Evolutionary conservation across 148 eudicot species (phyloP), one percentile per base, ranked within the genome.

Genomic region (Amaranthus hypochondriacus): DNA sequence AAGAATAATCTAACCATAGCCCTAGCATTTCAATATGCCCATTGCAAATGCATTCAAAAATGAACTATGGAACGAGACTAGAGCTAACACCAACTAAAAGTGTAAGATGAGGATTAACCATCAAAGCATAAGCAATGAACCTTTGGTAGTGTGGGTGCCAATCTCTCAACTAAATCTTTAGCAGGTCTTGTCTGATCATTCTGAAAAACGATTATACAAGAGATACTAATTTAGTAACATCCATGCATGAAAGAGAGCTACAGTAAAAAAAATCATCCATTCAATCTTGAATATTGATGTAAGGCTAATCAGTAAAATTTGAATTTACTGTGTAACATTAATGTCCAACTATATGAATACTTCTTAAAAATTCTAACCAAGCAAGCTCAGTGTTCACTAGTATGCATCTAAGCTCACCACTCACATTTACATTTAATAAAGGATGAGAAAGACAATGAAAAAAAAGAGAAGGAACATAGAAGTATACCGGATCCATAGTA

Each of bases 81-180:
- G 10, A 47, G 49, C 57, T 4, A 5, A 58, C 57, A 56, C 70
- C n/a, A 67, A 76, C 50, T 79, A 68, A 65, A 72, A 74, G 74
- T 73, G 76, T 75, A 81, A 79, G 80, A 62, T 67, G 80, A 84
- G 76, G 75, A 77, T 83, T 78, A 81, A 87, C 81, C 81, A 83
- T 77, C 81, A 80, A 72, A 86, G 77, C 81, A 84, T 75, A 77
- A 48, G 86, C 72, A 83, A 82, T 71, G 79, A 83, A 89, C 94
- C 97, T 89, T 85, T 66, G 89, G 87, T 81, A 80, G 68, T 63
- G 79, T 48, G 64, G 94, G 90, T 49, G 70, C 81, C 68, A 85
- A 79, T 82, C 81, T 77, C 62, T 77, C 62, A 21, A 89, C 70
- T 68, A 88, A 81, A 13, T 84, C 84, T 72, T 86, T 83, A 64